Evolutionary conservation across 306 rosid genomes (phyloP).

Genomic region (Albizia julibrissin): DNA sequence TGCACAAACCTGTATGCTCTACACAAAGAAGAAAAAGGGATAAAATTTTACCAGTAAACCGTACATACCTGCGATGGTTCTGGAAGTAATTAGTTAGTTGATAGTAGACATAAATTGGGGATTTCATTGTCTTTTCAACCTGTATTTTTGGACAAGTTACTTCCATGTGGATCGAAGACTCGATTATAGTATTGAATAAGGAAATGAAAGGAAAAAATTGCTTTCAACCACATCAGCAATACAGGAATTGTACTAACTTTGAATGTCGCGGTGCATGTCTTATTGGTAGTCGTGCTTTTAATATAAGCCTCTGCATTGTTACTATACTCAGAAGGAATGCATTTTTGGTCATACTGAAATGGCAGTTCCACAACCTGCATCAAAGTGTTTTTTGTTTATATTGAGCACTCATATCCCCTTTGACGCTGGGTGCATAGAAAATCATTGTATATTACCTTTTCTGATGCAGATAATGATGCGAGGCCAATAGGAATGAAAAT

Average conservation of each 20-base stretch:
- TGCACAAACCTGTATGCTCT: conserved; percentile 2
- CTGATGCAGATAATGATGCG: conserved; percentile 72
- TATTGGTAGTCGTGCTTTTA: conserved; percentile 46
- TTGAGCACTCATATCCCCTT: conserved; percentile 2
- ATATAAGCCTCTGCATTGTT: conserved; percentile 45
- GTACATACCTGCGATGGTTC: conserved; percentile 80
- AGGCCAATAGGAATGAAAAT: conserved; percentile 77
- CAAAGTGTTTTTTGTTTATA: conserved; percentile 22
- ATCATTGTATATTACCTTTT: conserved; percentile 43
- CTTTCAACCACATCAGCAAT: neutral
- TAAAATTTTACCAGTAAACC: neutral
- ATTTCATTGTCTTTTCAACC: conserved; percentile 71
- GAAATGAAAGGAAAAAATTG: neutral
- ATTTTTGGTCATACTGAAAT: conserved; percentile 57
- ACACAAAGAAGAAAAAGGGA: neutral
- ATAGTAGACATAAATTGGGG: conserved; percentile 77
- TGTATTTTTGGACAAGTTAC: conserved; percentile 45
- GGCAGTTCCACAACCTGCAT: conserved; percentile 75
- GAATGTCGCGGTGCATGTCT: conserved; percentile 59
- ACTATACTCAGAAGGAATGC: conserved; percentile 54
- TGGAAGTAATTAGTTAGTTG: conserved; percentile 81
- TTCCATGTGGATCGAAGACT: neutral
- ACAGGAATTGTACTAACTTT: conserved; percentile 55
- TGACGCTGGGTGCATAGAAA: conserved; percentile 2
- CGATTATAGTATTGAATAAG: conserved; percentile 5